Percentiles rank a stretch among this genome's conserved stretches.
Conservation (phyloP, 495 filamentous ascomycete species). For the Penicillium angulare region DNA sequence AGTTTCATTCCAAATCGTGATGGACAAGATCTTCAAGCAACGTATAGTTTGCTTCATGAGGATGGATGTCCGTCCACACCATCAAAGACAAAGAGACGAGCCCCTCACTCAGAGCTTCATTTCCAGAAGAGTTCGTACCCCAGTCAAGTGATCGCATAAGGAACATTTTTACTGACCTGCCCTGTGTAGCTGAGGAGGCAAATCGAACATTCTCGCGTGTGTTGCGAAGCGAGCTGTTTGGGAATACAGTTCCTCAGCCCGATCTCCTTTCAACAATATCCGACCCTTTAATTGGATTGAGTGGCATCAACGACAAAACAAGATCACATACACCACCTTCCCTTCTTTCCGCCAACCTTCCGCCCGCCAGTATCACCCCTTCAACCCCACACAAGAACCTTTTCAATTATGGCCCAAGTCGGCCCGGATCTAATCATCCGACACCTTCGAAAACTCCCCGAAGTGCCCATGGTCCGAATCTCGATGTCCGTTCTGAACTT, state of each 20-base stretch:
- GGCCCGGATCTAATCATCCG: slow-evolving; percentile 67
- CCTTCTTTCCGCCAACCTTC: slow-evolving; percentile 57
- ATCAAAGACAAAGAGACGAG: slow-evolving; percentile 76
- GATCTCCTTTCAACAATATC: slow-evolving; percentile 65
- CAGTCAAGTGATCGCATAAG: neutral
- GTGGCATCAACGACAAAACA: slow-evolving; percentile 63
- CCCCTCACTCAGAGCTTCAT: slow-evolving; percentile 85
- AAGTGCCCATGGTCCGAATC: slow-evolving; percentile 76
- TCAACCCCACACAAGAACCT: slow-evolving; percentile 97
- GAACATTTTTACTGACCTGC: slow-evolving; percentile 36
- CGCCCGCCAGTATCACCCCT: slow-evolving; percentile 73
- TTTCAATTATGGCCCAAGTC: slow-evolving; percentile 86
- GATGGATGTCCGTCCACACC: slow-evolving; percentile 91
- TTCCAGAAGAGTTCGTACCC: slow-evolving; percentile 80
- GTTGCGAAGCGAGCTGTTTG: slow-evolving; percentile 86
- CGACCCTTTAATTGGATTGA: slow-evolving; percentile 59
- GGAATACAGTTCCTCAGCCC: slow-evolving; percentile 79
- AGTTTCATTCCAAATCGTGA: slow-evolving; percentile 96
- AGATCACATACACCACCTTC: slow-evolving; percentile 80
- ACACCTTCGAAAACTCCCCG: slow-evolving; percentile 89
- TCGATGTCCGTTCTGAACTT: slow-evolving; percentile 84
- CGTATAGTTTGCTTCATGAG: slow-evolving; percentile 85
- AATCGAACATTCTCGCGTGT: slow-evolving; percentile 89
- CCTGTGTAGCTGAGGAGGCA: slow-evolving; percentile 79
- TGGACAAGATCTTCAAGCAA: slow-evolving; percentile 88